Evolutionary conservation across 2,329 filamentous ascomycete species (phyloP), one percentile per base, ranked within the genome.

Genomic region (Fusarium heterosporum): DNA sequence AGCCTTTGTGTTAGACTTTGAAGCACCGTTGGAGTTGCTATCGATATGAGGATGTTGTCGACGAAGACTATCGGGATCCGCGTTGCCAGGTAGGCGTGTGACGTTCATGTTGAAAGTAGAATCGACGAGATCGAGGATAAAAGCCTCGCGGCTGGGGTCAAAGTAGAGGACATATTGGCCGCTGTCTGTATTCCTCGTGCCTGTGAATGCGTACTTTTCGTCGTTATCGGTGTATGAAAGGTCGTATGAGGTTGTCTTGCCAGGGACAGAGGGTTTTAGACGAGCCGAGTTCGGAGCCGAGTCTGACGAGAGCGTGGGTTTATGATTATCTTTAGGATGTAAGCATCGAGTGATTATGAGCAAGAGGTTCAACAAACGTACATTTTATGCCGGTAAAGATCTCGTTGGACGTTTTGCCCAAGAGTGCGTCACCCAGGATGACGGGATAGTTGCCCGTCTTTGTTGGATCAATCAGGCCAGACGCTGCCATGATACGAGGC

Each of bases 41-140:
- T 83, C 82, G 36, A 96, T 83, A 61, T 92, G 92, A 11, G 88
- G 83, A 74, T 92, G 89, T 73, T 90, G 84, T 48, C 87, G 84
- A 46, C 87, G 84, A 39, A 96, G 82, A 72, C 85, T 87, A 29
- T 86, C 85, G 52, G 84, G 78, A 68, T 92, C 87, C 53, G 83
- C 81, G 72, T 90, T 89, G 67, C 84, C 86, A 4, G 90, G 92
- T 14, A 88, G 88, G 55, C 85, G 87, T 51, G 87, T 88, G 53
- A 97, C 80, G 77, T 97, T 97, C 90, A 97, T 94, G 73, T 93
- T 90, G 78, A 97, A 91, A 38, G 89, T 89, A n/a, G 89, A 90
- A 74, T 93, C 88, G 54, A 97, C 82, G 50, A 88, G 89, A 80
- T 97, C 93, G 54, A 97, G 84, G 28, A 96, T 88, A 69, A 96